Percentiles rank a stretch among this genome's conserved stretches.
These are phyloP conservation scores for Mucor sp. DNA, from an alignment of 371 early-diverging fungal species.

Conservation along the genomic window DNA sequence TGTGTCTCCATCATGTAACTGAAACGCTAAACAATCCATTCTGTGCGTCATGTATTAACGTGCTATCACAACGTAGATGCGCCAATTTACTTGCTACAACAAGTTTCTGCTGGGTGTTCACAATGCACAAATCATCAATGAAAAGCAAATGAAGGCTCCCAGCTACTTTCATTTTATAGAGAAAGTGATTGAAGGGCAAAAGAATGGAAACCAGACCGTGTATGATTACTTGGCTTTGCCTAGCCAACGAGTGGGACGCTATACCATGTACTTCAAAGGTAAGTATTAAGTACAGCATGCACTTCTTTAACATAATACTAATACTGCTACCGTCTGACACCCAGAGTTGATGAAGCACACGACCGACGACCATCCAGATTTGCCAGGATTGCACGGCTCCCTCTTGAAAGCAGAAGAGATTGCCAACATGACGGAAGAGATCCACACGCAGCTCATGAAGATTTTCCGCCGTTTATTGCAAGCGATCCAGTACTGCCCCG, in stretches of 20 bases:
- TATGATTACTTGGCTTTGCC: slow-evolving; percentile 33
- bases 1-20: slow-evolving; percentile 23
- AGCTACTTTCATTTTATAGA: slow-evolving; percentile 17
- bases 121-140: slow-evolving; percentile 19
- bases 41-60: neutral
- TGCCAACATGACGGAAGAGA: slow-evolving; percentile 46
- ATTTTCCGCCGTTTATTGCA: slow-evolving; percentile 22
- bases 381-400: slow-evolving; percentile 29
- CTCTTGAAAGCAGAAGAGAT: slow-evolving; percentile 33
- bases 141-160: slow-evolving; percentile 23
- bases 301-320: too few species aligned
- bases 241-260: slow-evolving; percentile 44
- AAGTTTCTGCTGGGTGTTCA: slow-evolving; percentile 24
- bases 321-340: too few species aligned
- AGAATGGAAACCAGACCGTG: slow-evolving; percentile 22
- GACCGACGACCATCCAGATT: slow-evolving; percentile 31
- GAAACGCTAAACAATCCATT: neutral
- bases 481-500: slow-evolving; percentile 29
- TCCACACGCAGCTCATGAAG: slow-evolving; percentile 41
- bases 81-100: slow-evolving; percentile 22
- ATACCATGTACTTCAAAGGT: slow-evolving; percentile 51
- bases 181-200: slow-evolving; percentile 11
- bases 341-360: slow-evolving; percentile 41
- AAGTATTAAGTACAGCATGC: neutral
- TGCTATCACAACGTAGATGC: slow-evolving; percentile 7